A percentile compares a stretch with the other conserved stretches of the same genome.
These are phyloP conservation scores for Paraglomus brasilianum DNA, from an alignment of 192 early-diverging fungal species.

Conservation along the genomic window DNA sequence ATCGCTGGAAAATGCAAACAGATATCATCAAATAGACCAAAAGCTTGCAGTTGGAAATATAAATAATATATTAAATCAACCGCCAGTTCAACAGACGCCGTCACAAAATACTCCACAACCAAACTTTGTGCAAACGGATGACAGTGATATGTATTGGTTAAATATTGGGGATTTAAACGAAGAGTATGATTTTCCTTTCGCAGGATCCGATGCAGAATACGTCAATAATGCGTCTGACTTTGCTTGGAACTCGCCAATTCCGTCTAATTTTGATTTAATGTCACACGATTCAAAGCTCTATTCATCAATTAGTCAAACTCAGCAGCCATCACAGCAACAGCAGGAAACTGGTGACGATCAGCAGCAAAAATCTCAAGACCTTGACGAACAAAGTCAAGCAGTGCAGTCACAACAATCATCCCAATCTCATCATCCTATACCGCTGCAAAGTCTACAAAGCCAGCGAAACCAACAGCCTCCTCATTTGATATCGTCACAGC, in stretches of 20 bases:
- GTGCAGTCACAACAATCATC: background rate
- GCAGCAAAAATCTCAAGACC: too few species aligned
- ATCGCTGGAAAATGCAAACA: constrained; percentile 22
- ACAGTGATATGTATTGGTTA: constrained; percentile 22
- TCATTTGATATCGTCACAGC: background rate
- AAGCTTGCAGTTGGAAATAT: constrained; percentile 12
- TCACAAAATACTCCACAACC: constrained; percentile 13
- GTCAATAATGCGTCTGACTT: background rate
- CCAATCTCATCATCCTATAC: too few species aligned
- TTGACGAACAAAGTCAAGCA: too few species aligned
- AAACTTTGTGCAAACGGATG: constrained; percentile 5
- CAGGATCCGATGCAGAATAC: background rate
- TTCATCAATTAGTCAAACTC: constrained; percentile 25
- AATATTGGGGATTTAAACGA: constrained; percentile 3
- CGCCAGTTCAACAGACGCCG: background rate
- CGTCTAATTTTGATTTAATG: constrained; percentile 20
- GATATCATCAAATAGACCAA: constrained; percentile 25
- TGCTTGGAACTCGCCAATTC: constrained; percentile 19
- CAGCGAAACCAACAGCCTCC: background rate
- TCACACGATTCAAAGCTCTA: constrained; percentile 21
- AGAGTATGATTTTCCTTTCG: constrained; percentile 30
- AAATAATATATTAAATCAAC: constrained; percentile 23
- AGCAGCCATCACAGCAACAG: background rate
- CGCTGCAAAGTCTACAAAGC: too few species aligned
- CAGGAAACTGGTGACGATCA: too few species aligned